Evolutionary conservation across 225 moss, liverwort and hornwort genomes (phyloP), one percentile per base, ranked within the genome.

Genomic region (Pseudoscleropodium purum): DNA sequence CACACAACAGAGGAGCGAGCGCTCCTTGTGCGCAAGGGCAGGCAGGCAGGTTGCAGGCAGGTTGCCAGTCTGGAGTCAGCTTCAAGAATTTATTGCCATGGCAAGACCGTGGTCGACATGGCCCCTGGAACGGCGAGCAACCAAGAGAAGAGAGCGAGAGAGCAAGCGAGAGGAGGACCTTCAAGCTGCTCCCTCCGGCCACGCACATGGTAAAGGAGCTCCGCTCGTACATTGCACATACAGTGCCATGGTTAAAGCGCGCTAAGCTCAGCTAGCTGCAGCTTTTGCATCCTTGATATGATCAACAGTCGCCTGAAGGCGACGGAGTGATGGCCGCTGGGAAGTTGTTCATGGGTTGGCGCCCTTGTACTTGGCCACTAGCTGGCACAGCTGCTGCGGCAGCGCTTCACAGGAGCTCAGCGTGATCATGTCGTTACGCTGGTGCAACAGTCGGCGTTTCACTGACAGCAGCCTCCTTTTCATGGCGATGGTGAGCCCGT

Each of bases 381-480:
- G 67, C 84, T 84, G 67, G 84, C 75, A 75, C 88, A 72, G 62
- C 62, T 82, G 75, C 76, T 64, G 76, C 51, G 49, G 77, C 30
- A 51, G 87, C 57, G 87, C 64, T 84, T 87, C 87, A 39, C 87
- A 84, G 87, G 91, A 82, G 86, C 86, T 83, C 56, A 57, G 91
- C 37, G 63, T 49, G 89, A 87, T 66, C 66, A 66, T 73, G 76
- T 68, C 52, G 78, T 88, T 70, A 86, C 70, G 82, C 85, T 26
- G 72, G 57, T 60, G 85, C 79, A 74, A 41, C 79, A 80, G 87
- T 72, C 81, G 83, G 69, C 49, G 72, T 79, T 79, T 57, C 39
- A 26, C 84, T 89, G 79, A 75, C 75, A 85, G 90, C 68, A 34
- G 77, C 19, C 27, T 78, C 6, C 54, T 66, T 60, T 66, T 72